Evolutionary conservation across 2,329 filamentous ascomycete genomes (phyloP), one percentile per base, ranked within the genome.

Genomic region (Massarina eburnea): DNA sequence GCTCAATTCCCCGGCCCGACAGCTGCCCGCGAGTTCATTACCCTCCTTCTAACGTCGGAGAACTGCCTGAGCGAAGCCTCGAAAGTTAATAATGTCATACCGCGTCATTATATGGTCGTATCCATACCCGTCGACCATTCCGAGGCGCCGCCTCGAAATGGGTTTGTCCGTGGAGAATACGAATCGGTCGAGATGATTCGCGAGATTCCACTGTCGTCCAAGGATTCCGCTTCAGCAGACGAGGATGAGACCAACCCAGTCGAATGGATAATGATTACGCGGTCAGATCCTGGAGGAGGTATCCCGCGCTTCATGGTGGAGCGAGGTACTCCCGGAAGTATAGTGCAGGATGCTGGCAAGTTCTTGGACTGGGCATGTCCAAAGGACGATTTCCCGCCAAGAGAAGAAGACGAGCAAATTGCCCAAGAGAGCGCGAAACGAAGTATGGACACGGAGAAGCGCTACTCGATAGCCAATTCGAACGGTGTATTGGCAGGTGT

Each of bases 231-330:
- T 17, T 64, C 61, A 14, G 53, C 54, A 10, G 55, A 57, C 3
- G 62, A 59, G 6, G 58, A 64, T 20, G 75, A 84, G 52, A 68
- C 73, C 8, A 85, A 85, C 54, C 83, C 84, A 0, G 79, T 96
- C 1, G 91, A 96, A 68, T 96, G 91, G 91, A 81, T 94, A 49
- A 96, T 96, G 91, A 83, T 95, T 15, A 95, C 90, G 1, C 80
- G 91, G 39, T 92, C 88, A 66, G 90, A 96, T 58, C 90, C 91
- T 3, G 91, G 91, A 9, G 91, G 91, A 41, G 92, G 84, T 48
- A 91, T 96, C 15, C 91, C 91, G 1, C 81, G 88, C 12, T 95
- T 94, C 71, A 85, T 96, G 79, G 89, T 95, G n/a, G 91, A 95
- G 61, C 84, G 89, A 64, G 89, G 88, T 22, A 95, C 91, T 0